Evolutionary conservation across 768 basidiomycete genomes (phyloP).

Genomic region (Amanita inopinata): DNA sequence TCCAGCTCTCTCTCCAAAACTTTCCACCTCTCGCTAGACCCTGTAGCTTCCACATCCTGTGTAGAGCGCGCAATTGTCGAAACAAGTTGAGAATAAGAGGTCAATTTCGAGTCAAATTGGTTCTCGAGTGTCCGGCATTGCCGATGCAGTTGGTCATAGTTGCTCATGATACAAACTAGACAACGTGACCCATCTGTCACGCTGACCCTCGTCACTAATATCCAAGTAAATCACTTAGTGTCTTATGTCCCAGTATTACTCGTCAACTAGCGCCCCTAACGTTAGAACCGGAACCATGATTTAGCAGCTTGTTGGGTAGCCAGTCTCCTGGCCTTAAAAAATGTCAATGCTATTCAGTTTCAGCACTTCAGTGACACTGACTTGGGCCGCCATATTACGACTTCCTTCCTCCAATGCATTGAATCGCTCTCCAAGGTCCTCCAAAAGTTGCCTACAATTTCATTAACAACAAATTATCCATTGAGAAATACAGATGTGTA

Average conservation of each 20-base stretch:
- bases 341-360: background rate
- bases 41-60: conserved; percentile 61
- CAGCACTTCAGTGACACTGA: conserved; percentile 15
- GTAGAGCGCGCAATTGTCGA: conserved; percentile 45
- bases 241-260: too few species aligned
- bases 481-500: conserved; percentile 23
- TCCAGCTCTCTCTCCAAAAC: conserved; percentile 83
- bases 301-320: conserved; percentile 56
- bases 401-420: conserved; percentile 58
- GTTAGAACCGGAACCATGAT: conserved; percentile 53
- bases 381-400: conserved; percentile 56
- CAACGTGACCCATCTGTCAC: too few species aligned
- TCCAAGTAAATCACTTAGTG: conserved; percentile 6
- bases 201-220: conserved; percentile 3
- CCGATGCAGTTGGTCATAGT: conserved; percentile 82
- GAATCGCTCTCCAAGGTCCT: conserved; percentile 51
- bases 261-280: too few species aligned
- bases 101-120: conserved; percentile 83
- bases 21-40: conserved; percentile 63
- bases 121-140: conserved; percentile 93
- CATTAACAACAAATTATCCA: background rate
- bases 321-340: conserved; percentile 45
- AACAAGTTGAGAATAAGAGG: conserved; percentile 82
- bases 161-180: conserved; percentile 45
- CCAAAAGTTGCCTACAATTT: conserved; percentile 44